Percentiles rank a stretch among this genome's conserved stretches.
Evolutionary conservation across 176 grass and related monocot genomes (phyloP).

Genomic region (Leersia perrieri): DNA sequence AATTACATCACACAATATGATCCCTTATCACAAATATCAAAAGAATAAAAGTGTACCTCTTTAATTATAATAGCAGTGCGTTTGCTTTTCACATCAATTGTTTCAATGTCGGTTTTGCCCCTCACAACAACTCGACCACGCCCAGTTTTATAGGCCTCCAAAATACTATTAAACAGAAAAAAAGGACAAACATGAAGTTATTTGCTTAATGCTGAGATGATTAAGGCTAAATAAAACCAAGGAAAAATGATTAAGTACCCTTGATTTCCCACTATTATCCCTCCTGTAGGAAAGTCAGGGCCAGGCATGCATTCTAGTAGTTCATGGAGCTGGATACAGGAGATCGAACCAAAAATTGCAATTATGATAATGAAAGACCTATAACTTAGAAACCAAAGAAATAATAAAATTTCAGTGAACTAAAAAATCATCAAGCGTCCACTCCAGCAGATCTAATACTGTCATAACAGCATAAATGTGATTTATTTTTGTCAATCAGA

Average conservation of each 20-base stretch:
- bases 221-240: conserved; percentile 26
- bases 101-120: conserved; percentile 86
- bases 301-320: conserved; percentile 94
- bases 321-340: conserved; percentile 74
- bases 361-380: conserved; percentile 11
- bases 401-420: not conserved
- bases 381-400: conserved; percentile 15
- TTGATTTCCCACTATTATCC: conserved; percentile 75
- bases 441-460: not conserved
- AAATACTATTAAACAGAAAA: conserved; percentile 60
- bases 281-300: conserved; percentile 97
- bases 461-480: not conserved
- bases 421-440: not conserved
- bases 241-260: conserved; percentile 48
- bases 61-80: conserved; percentile 85
- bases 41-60: conserved; percentile 47
- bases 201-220: conserved; percentile 6
- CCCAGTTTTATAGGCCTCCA: conserved; percentile 84
- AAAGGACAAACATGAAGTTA: conserved; percentile 13
- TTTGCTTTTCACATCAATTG: conserved; percentile 72
- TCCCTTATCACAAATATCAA: not conserved
- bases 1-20: conserved; percentile 27
- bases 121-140: conserved; percentile 80
- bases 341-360: conserved; percentile 9
- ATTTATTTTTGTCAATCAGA: not conserved